Evolutionary conservation across 768 basidiomycete species (phyloP).

Genomic region (Crucibulum laeve): DNA sequence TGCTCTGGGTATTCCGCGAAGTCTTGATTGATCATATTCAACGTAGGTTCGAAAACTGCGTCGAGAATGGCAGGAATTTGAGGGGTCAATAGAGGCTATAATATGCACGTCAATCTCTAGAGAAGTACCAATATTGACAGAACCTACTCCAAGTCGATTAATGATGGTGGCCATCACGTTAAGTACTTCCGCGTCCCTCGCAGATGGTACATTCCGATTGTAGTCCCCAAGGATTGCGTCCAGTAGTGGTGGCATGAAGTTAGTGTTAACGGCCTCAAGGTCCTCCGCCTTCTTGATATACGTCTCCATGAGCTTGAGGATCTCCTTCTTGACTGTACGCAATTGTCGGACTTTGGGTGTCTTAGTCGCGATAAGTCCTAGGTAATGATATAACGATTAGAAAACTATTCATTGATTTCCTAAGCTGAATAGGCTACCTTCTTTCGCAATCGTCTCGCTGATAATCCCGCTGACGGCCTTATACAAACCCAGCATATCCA

Average conservation of each 20-base stretch:
- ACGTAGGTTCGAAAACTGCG: conserved; percentile 94
- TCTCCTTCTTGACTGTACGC: conserved; percentile 97
- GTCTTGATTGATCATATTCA: conserved; percentile 99
- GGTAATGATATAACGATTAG: neutral
- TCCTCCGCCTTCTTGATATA: conserved; percentile 98
- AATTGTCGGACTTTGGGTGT: conserved; percentile 94
- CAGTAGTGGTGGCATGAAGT: conserved; percentile 90
- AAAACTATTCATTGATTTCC: neutral
- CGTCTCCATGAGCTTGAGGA: conserved; percentile 94
- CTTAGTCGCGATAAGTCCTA: conserved; percentile 89
- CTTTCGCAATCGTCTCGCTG: conserved; percentile 83
- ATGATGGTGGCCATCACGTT: conserved; percentile 98
- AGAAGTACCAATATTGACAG: neutral
- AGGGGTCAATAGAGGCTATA: conserved; percentile 77
- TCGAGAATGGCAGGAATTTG: conserved; percentile 95
- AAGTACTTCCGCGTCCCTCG: conserved; percentile 94
- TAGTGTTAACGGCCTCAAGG: conserved; percentile 85
- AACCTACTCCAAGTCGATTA: conserved; percentile 76
- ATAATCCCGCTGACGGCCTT: conserved; percentile 97
- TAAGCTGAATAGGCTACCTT: conserved; percentile 47
- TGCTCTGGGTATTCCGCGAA: conserved; percentile 99
- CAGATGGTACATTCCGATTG: conserved; percentile 86
- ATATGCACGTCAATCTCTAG: conserved; percentile 8
- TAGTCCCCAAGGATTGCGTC: conserved; percentile 99
- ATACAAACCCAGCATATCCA: conserved; percentile 98